Conservation (phyloP, 257 asterid genomes). For the Nyctanthes arbortristis region DNA sequence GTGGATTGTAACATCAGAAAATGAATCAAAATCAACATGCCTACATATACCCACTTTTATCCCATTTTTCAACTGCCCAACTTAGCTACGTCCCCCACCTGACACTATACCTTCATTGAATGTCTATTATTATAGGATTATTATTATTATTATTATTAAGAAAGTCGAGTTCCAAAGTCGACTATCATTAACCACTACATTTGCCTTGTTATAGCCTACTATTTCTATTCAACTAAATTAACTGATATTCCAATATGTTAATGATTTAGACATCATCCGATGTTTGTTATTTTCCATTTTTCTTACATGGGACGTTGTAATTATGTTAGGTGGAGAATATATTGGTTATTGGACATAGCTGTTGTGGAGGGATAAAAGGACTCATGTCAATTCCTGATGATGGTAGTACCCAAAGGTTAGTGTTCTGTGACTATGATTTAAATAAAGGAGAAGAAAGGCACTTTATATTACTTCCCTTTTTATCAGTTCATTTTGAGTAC, state of each 20-base stretch:
- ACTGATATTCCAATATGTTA: not conserved
- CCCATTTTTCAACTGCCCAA: constrained; percentile 7
- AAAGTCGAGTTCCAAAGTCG: not conserved
- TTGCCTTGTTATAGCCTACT: too few species aligned
- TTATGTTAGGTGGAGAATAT: constrained; percentile 76
- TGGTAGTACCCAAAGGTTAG: constrained; percentile 67
- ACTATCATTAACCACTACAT: not conserved
- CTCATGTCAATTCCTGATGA: constrained; percentile 90
- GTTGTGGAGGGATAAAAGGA: constrained; percentile 94
- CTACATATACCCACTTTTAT: constrained; percentile 14
- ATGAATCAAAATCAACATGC: not conserved
- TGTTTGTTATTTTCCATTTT: not conserved
- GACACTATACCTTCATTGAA: not conserved
- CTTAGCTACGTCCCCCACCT: constrained; percentile 25
- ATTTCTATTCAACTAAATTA: too few species aligned
- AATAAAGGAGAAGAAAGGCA: not conserved
- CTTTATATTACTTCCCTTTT: not conserved
- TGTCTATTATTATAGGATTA: not conserved
- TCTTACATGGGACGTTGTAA: constrained; percentile 13
- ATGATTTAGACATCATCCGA: too few species aligned
- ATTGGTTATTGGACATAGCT: constrained; percentile 85
- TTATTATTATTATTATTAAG: too few species aligned
- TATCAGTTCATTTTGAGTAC: not conserved
- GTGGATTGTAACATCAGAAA: constrained; percentile 23
- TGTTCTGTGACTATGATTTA: not conserved